A percentile compares a stretch with the other conserved stretches of the same genome.
Conservation (phyloP, 2,329 filamentous ascomycete species). For the Botrytis squamosa region DNA sequence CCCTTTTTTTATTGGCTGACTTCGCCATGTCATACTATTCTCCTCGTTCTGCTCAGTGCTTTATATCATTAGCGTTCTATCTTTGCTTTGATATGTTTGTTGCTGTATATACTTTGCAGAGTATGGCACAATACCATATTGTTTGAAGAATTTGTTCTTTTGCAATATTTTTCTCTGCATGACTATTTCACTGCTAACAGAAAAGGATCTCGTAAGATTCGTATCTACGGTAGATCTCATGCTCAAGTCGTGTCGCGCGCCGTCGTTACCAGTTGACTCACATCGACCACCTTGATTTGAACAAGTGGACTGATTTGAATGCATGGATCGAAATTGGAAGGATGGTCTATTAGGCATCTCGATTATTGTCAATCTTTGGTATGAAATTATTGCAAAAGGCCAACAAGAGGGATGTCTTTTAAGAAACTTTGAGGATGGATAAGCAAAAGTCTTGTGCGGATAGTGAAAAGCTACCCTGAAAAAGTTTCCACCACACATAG, state of each 20-base stretch:
- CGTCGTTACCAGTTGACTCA: background rate
- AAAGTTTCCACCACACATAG: background rate
- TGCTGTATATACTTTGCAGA: slow-evolving; percentile 3
- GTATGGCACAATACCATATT: background rate
- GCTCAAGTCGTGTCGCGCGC: background rate
- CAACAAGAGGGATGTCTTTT: background rate
- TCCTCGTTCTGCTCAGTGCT: background rate
- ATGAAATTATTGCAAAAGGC: background rate
- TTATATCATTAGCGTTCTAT: background rate
- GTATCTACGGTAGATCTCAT: background rate
- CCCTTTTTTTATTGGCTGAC: background rate
- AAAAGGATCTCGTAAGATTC: background rate
- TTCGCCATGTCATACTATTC: slow-evolving; percentile 1
- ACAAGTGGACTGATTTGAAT: background rate
- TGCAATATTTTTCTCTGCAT: slow-evolving; percentile 1
- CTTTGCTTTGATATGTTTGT: background rate
- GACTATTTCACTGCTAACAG: background rate
- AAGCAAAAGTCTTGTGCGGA: background rate
- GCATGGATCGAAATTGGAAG: background rate
- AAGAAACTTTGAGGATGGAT: background rate
- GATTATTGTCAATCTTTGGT: background rate
- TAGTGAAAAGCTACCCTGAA: background rate
- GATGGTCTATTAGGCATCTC: background rate
- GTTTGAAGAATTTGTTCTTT: background rate
- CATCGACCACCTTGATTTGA: background rate